Conservation (phyloP, 2,329 filamentous ascomycete genomes). For the Fusarium siculi region DNA sequence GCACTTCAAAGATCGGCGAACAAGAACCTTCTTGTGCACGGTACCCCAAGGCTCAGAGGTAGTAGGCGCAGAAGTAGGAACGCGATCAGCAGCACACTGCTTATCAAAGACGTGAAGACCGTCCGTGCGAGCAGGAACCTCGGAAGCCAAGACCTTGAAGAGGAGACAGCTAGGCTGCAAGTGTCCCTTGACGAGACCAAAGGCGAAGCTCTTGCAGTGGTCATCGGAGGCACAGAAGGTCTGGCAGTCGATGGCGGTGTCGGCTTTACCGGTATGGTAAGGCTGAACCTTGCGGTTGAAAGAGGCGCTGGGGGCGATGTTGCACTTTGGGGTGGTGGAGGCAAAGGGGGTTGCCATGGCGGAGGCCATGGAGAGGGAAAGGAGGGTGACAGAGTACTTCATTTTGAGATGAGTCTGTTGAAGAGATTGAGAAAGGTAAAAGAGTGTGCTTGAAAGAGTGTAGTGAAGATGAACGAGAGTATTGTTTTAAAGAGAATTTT, state of each 20-base stretch:
- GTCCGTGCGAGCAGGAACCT: background rate
- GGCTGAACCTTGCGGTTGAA: background rate
- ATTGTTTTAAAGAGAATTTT: background rate
- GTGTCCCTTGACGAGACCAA: background rate
- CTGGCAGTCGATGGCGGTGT: conserved; percentile 9
- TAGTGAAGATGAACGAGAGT: background rate
- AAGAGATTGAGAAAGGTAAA: background rate
- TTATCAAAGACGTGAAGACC: conserved; percentile 11
- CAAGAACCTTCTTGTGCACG: background rate
- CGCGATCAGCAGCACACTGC: background rate
- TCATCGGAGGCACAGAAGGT: conserved; percentile 5
- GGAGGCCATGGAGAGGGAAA: background rate
- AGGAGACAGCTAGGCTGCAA: background rate
- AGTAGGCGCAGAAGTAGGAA: conserved; percentile 6
- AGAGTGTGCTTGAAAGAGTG: conserved; percentile 1
- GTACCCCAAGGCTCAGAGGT: conserved; percentile 1
- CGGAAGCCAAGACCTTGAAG: background rate
- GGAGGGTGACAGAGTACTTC: conserved; percentile 8
- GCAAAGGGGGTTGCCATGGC: background rate
- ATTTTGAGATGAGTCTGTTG: background rate
- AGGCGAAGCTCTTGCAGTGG: conserved; percentile 1
- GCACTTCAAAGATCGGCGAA: background rate
- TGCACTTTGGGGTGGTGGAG: background rate
- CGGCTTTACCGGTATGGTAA: background rate
- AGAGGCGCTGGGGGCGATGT: background rate